Evolutionary conservation across 495 filamentous ascomycete genomes (phyloP), one percentile per base, ranked within the genome.

Genomic region (Neurospora sp.): DNA sequence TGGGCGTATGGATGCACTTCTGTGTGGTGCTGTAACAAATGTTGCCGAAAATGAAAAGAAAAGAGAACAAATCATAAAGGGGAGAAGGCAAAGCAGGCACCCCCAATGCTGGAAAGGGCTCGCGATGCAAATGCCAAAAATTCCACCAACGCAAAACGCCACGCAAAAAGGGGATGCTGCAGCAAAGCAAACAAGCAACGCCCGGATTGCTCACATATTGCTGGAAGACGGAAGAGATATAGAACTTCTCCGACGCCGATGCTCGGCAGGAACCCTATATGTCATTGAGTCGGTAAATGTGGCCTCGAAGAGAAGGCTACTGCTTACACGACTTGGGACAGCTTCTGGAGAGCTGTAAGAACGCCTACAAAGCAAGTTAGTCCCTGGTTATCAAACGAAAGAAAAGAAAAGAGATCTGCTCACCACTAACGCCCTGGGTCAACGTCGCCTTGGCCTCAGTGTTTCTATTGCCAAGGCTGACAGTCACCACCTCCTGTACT

Each of bases 341-440:
- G 80, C 77, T 84, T 86, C 77, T 86, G 83, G 71, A 87, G 79
- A 31, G 83, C 82, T 40, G 81, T 79, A 12, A 87, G 81, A 42
- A 87, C 82, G 76, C 84, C 84, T 85, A 66, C 41, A 27, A 14
- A 62, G 7, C 11, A 18, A 23, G 62, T 77, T 23, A 76, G 72
- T 27, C n/a, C 14, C 7, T 69, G 46, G 39, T n/a, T n/a, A 10
- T 40, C 39, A 62, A 70, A 69, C 20, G 20, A 72, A 40, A 18
- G 70, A 66, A 74, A 46, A 39, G 39, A 37, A 44, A 66, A 73
- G 69, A 27, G 18, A 10, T 75, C 35, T 74, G 83, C 88, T 80
- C 81, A 92, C 94, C 94, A 78, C 93, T 96, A 48, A 97, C 93
- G 75, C 94, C 94, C 81, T 95, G 92, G 3, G 93, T 94, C 77